These are phyloP conservation scores for Trifolium fragiferum DNA, from an alignment of 306 rosid genomes.

Conservation along the genomic window DNA sequence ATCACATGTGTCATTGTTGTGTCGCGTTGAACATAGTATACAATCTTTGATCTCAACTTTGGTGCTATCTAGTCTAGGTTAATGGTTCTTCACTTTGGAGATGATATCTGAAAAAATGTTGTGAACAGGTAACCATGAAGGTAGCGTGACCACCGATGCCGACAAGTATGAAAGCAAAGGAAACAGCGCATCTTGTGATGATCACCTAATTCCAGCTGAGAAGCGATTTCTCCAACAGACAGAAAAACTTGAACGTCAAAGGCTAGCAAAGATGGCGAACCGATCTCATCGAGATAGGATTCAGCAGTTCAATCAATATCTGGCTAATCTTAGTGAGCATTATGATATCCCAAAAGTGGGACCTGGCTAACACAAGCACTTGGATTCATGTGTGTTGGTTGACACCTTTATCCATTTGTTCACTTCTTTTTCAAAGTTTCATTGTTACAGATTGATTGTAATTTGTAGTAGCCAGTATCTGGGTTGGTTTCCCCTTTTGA, in stretches of 20 bases:
- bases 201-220: constrained; percentile 46
- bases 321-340: constrained; percentile 53
- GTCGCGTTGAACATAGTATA: background rate
- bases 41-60: background rate
- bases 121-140: constrained; percentile 29
- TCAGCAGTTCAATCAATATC: constrained; percentile 43
- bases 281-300: constrained; percentile 48
- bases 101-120: constrained; percentile 26
- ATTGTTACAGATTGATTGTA: background rate
- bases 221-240: constrained; percentile 46
- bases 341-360: constrained; percentile 56
- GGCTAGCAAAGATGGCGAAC: constrained; percentile 43
- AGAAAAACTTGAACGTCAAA: constrained; percentile 46
- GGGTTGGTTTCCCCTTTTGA: background rate
- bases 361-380: constrained; percentile 39
- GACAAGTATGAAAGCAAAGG: constrained; percentile 27
- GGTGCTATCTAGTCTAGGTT: background rate
- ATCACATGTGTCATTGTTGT: background rate
- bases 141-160: constrained; percentile 2
- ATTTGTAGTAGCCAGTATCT: background rate
- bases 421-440: background rate
- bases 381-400: background rate
- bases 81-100: constrained; percentile 12
- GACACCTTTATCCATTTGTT: background rate
- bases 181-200: constrained; percentile 23